Conservation (phyloP, 129 eudicot species). For the Saussurea involucrata region DNA sequence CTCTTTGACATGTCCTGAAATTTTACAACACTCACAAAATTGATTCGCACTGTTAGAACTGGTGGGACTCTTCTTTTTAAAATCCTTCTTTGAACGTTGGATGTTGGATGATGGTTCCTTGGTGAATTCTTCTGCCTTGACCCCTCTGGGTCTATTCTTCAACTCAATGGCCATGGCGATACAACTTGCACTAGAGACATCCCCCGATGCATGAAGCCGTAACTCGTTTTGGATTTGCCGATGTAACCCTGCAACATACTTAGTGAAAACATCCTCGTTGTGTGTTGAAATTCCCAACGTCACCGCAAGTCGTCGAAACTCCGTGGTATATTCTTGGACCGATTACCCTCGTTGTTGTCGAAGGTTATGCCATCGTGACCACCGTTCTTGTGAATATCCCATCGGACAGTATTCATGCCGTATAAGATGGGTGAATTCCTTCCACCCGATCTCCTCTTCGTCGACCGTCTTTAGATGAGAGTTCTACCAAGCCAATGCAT, state of each 20-base stretch:
- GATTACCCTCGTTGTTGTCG: background rate
- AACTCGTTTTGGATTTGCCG: background rate
- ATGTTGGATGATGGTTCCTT: background rate
- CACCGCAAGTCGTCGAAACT: conserved; percentile 15
- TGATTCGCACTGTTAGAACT: background rate
- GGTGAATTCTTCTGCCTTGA: background rate
- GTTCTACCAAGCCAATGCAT: background rate
- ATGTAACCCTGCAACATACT: background rate
- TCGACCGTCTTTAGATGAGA: background rate
- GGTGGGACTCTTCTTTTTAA: background rate
- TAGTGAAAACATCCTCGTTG: background rate
- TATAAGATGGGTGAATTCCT: background rate
- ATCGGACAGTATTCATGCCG: conserved; percentile 1
- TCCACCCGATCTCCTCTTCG: background rate
- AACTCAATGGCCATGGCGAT: background rate
- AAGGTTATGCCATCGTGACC: background rate
- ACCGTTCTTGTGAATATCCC: conserved; percentile 10
- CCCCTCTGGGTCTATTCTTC: background rate
- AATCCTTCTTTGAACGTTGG: background rate
- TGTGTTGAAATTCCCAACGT: background rate
- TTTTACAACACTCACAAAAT: background rate
- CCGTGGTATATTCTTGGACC: conserved; percentile 20
- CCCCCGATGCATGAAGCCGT: background rate
- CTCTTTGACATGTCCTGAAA: background rate
- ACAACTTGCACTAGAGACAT: background rate